Base-by-base conservation (phyloP, 2,329 filamentous ascomycete genomes). In the Diaporthe sp. region DNA sequence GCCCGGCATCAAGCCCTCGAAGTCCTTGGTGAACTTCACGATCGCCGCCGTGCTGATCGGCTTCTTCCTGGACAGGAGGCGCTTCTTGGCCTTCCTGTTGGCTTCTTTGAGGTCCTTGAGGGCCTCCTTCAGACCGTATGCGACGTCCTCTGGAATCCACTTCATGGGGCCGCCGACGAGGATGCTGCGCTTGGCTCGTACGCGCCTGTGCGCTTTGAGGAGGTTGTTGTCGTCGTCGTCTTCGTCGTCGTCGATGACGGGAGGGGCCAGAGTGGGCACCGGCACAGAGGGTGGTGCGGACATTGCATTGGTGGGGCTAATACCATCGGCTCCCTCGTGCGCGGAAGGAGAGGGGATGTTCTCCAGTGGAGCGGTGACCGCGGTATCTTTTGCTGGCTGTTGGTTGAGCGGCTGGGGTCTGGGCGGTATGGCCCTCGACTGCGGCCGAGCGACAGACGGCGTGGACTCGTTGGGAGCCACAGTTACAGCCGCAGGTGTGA, bases 71-170 rank as follows among this genome's bases (percentile, higher is more conserved):
- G 65, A 28, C 15, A 70, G 4, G 4, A 70, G 65, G 3, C 65
- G 65, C 34, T 39, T 70, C 65, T 70, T 70, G 65, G 65, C n/a
- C 65, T 42, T 70, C 47, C n/a, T 39, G 17, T 42, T 55, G 2
- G 65, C 65, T 13, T 15, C n/a, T 9, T 10, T 7, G 4, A 70
- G n/a, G 22, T 70, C 49, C 22, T 55, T 42, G 49, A 70, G 47
- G 2, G 49, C 47, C 22, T 53, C 34, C 10, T 70, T 70, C 3
- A 70, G 2, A 1, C 22, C 65, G 22, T 55, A 55, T 1, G 12
- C 65, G 12, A 42, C 34, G 15, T 70, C 25, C 4, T 39, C 65
- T 13, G 65, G 65, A n/a, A 55, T 28, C 65, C 65, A 70, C 22
- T 70, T 37, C 65, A 70, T 70, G 15, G 65, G 49, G n/a, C 47